phyloP scores from a whole-genome alignment of 371 early-diverging fungal genomes.

The Umbelopsis sp. region DNA sequence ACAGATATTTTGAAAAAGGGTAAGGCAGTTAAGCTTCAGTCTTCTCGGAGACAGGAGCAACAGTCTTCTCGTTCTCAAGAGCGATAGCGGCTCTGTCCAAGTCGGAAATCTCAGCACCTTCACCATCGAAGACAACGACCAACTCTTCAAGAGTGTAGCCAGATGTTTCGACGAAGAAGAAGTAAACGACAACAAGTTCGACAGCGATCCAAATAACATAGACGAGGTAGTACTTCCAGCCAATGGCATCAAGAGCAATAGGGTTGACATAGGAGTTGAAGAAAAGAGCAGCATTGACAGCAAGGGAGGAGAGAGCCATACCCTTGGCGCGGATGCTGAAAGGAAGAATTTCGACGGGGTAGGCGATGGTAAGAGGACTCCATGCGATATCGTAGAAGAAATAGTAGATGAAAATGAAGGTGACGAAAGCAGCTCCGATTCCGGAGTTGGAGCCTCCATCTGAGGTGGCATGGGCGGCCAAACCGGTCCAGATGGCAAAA shows the following conservation, averaged over 20 bases:
- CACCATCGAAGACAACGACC: slow-evolving; percentile 12
- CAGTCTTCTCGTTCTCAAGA: background rate
- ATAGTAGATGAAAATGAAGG: slow-evolving; percentile 17
- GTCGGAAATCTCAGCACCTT: background rate
- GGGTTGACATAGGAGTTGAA: slow-evolving; percentile 20
- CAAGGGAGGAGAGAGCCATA: slow-evolving; percentile 20
- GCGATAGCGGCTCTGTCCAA: slow-evolving; percentile 1
- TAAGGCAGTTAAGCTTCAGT: background rate
- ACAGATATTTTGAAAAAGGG: no score
- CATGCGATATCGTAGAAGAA: slow-evolving; percentile 16
- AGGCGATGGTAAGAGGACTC: slow-evolving; percentile 15
- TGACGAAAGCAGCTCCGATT: slow-evolving; percentile 7
- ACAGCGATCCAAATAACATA: slow-evolving; percentile 1
- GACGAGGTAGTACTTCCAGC: slow-evolving; percentile 16
- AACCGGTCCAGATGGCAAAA: slow-evolving; percentile 11
- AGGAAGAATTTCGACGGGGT: slow-evolving; percentile 20
- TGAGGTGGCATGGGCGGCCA: background rate
- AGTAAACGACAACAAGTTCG: slow-evolving; percentile 9
- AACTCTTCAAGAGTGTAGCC: slow-evolving; percentile 16
- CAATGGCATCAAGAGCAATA: background rate
- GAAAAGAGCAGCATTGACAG: slow-evolving; percentile 12
- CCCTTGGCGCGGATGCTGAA: slow-evolving; percentile 20
- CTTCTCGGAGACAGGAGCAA: background rate
- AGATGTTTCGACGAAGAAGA: slow-evolving; percentile 16
- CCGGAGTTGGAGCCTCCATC: background rate